phyloP scores from a whole-genome alignment of 1,284 basidiomycete species.

The Apiotrichum porosum region DNA sequence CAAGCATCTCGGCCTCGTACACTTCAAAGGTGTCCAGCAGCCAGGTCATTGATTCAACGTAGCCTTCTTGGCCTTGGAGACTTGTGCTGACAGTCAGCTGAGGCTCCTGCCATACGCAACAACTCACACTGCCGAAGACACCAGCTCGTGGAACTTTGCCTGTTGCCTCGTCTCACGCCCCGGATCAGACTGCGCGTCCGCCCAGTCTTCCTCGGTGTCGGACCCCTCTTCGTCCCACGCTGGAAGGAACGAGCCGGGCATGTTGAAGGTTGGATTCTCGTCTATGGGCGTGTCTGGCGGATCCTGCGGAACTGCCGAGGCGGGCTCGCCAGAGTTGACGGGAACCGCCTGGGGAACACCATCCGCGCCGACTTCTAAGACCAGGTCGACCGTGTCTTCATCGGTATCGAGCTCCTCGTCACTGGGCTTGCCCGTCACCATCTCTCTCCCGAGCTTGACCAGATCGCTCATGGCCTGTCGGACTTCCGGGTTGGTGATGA shows the following conservation, averaged over 20 bases:
- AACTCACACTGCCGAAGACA: constrained; percentile 5
- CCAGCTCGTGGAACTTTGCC: neutral
- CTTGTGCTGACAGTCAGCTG: neutral
- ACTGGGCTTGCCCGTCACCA: neutral
- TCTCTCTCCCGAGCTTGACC: neutral
- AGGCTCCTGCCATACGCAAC: too few species aligned
- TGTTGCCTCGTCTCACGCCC: neutral
- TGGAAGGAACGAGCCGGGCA: neutral
- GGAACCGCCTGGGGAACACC: too few species aligned
- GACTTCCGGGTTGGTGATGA: constrained; percentile 8
- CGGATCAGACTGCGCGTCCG: neutral
- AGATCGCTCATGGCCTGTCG: constrained; percentile 1
- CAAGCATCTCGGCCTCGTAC: constrained; percentile 8
- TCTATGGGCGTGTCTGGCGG: too few species aligned
- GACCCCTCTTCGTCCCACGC: neutral
- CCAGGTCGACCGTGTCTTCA: neutral
- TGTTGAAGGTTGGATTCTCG: too few species aligned
- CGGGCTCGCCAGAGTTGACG: too few species aligned
- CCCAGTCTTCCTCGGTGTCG: neutral
- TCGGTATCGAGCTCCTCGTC: neutral
- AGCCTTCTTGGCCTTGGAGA: constrained; percentile 7
- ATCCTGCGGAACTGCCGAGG: too few species aligned
- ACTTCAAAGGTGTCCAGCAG: constrained; percentile 12
- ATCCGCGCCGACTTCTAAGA: too few species aligned
- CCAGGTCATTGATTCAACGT: constrained; percentile 11